Percentiles rank a stretch among this genome's conserved stretches.
phyloP scores from a whole-genome alignment of 495 filamentous ascomycete genomes.

The Trichoderma parareesei region DNA sequence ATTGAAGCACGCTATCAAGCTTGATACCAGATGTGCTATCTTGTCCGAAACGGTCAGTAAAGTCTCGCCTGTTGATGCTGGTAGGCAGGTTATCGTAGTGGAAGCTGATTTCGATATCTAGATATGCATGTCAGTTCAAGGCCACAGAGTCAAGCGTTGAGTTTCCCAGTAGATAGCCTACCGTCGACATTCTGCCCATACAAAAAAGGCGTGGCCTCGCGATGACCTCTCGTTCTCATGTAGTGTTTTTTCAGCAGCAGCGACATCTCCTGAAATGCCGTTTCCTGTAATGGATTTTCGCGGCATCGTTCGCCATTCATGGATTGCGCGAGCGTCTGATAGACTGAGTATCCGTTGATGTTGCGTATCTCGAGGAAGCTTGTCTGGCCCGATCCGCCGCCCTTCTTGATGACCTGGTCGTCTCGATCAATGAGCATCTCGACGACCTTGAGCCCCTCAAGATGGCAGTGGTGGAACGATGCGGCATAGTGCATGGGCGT shows the following conservation, averaged over 20 bases:
- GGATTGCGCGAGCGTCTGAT: too few species aligned
- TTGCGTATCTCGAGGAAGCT: neutral
- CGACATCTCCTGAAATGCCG: neutral
- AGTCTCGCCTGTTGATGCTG: neutral
- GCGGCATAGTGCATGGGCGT: too few species aligned
- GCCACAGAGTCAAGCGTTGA: neutral
- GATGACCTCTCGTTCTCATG: neutral
- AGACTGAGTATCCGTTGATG: neutral
- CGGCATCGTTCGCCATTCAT: too few species aligned
- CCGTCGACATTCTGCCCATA: neutral
- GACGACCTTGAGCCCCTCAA: too few species aligned
- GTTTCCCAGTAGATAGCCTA: neutral
- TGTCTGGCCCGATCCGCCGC: too few species aligned
- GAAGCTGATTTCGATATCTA: slow-evolving; percentile 2
- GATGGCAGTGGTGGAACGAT: too few species aligned
- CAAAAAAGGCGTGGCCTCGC: neutral
- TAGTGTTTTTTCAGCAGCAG: neutral
- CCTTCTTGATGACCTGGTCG: too few species aligned
- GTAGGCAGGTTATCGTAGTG: neutral
- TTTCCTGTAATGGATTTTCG: neutral
- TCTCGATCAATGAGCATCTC: too few species aligned
- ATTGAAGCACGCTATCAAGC: neutral
- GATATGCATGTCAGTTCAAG: neutral
- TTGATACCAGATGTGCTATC: neutral
- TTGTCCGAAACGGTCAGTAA: neutral